Evolutionary conservation across 257 asterid genomes (phyloP), one percentile per base, ranked within the genome.

Genomic region (Solanum habrochaites): DNA sequence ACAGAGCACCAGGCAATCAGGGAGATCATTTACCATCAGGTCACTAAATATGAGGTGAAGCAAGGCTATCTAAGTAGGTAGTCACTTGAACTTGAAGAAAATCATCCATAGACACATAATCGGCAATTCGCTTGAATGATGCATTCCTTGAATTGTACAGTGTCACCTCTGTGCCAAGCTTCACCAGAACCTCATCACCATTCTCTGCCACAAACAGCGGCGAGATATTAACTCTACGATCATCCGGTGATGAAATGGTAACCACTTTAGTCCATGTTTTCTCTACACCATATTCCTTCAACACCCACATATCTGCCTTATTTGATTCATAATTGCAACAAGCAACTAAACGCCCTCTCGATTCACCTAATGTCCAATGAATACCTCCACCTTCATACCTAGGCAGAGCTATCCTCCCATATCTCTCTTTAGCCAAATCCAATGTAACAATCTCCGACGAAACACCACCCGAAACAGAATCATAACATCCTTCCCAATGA

Each of bases 211-310:
- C 88, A 86, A 74, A 86, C 86, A 87, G 67, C 5, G 90, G 88
- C 4, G 87, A 67, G 80, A 83, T 16, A 8, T 23, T 29, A 40
- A 43, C 83, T 42, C 56, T 67, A 45, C 11, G 20, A 72, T 37
- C 16, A 5, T 49, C 60, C 20, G 31, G 40, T 27, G 52, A 71
- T 1, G 91, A 69, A 3, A 90, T 40, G n/a, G 88, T n/a, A 45
- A 72, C 83, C 56, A 90, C 31, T 71, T 87, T 90, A 18, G 56
- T 83, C 93, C 94, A 92, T 11, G 92, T 89, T n/a, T 88, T 90
- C 25, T 13, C 62, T 18, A 85, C 89, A 37, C 90, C 92, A 52
- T 90, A 86, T 52, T 91, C 92, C 72, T 86, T 89, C 91, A 91
- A 73, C 88, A 84, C 86, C 94, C 94, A 92, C 32, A 92, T 75